Percentiles rank a stretch among this genome's conserved stretches.
Evolutionary conservation across 108 stramenopile genomes (phyloP).

Genomic region (Nannochloropsis gaditana): DNA sequence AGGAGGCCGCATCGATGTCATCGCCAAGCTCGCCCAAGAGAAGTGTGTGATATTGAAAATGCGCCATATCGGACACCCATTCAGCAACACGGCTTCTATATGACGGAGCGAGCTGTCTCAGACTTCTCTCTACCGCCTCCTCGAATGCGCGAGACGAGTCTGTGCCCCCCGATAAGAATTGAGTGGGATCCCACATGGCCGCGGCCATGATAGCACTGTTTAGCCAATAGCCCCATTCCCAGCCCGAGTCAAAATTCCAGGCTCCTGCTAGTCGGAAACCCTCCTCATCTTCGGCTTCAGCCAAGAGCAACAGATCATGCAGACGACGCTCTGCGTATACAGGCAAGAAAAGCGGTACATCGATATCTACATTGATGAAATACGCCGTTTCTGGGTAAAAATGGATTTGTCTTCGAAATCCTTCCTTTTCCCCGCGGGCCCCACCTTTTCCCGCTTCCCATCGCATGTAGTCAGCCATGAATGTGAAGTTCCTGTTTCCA

Average conservation of each 20-base stretch:
- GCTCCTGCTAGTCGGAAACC: constrained; percentile 30
- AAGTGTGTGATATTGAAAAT: background rate
- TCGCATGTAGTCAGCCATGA: constrained; percentile 33
- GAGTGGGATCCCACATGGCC: constrained; percentile 29
- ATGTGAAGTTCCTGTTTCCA: constrained; percentile 39
- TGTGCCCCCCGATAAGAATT: background rate
- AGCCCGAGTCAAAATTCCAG: constrained; percentile 47
- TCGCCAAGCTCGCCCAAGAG: background rate
- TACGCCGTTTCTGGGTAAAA: constrained; percentile 45
- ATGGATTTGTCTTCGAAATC: constrained; percentile 22
- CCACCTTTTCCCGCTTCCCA: constrained; percentile 22
- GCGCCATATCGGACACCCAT: background rate
- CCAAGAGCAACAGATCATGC: constrained; percentile 25
- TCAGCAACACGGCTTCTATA: background rate
- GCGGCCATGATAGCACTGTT: constrained; percentile 32
- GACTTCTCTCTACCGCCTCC: background rate
- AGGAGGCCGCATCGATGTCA: background rate
- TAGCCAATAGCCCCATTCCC: constrained; percentile 49
- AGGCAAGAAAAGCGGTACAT: constrained; percentile 41
- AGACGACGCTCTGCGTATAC: constrained; percentile 36
- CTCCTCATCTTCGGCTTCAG: background rate
- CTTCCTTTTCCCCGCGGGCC: background rate
- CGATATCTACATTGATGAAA: constrained; percentile 43
- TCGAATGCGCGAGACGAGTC: background rate
- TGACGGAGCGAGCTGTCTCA: background rate